Evolutionary conservation across 1,139 yeast genomes (phyloP).

Genomic region (Yamadazyma songkhlaensis): DNA sequence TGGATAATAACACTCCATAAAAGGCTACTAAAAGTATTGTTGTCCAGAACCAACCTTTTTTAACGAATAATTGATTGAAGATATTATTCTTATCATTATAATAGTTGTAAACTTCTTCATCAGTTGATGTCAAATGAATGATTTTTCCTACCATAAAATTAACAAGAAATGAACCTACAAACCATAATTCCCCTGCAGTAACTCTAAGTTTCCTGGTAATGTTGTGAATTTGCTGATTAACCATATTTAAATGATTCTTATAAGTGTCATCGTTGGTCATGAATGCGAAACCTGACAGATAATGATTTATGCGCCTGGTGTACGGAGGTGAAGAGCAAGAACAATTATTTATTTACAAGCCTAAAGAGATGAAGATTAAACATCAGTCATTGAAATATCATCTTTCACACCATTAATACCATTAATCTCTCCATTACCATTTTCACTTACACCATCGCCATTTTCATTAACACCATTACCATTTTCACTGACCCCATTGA

Average conservation of each 20-base stretch:
- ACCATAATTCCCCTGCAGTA: constrained; percentile 22
- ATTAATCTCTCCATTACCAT: not conserved
- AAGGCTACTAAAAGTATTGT: constrained; percentile 35
- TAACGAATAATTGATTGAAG: constrained; percentile 72
- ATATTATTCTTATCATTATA: constrained; percentile 64
- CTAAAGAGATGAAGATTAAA: too few relatives aligned
- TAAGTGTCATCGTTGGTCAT: constrained; percentile 13
- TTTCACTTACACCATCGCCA: not conserved
- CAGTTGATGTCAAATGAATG: constrained; percentile 31
- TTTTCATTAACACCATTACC: not conserved
- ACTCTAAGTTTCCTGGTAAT: constrained; percentile 11
- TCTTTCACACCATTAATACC: not conserved
- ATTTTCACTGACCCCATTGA: not conserved
- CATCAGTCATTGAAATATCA: constrained; percentile 3
- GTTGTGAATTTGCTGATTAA: constrained; percentile 6
- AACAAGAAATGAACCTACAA: constrained; percentile 26
- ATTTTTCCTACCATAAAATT: constrained; percentile 32
- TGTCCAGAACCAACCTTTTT: constrained; percentile 95
- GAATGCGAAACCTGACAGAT: not conserved
- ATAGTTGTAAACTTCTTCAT: constrained; percentile 46
- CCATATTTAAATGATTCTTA: constrained; percentile 18
- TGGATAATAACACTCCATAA: constrained; percentile 19
- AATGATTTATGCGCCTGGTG: not conserved
- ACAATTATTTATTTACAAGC: too few relatives aligned
- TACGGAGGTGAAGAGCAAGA: not conserved